Evolutionary conservation across 257 asterid species (phyloP).

Genomic region (Solanum pennellii): DNA sequence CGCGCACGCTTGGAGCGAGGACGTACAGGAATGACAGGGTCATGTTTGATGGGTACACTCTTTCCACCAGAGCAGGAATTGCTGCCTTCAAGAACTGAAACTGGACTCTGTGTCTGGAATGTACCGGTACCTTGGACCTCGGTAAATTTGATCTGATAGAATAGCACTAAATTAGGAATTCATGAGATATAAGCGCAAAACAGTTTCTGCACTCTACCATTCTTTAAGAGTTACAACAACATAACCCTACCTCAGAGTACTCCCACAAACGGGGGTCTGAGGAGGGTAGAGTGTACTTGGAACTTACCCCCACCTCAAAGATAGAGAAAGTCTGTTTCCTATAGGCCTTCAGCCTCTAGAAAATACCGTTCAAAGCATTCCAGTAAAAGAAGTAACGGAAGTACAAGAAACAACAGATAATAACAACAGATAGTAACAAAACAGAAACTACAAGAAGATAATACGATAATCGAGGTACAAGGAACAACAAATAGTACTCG

Average conservation of each 20-base stretch:
- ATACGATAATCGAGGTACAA: not conserved
- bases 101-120: conserved; percentile 60
- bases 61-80: conserved; percentile 36
- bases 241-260: not conserved
- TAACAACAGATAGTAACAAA: not conserved
- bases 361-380: not conserved
- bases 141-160: conserved; percentile 5
- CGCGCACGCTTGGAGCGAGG: conserved; percentile 58
- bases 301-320: not conserved
- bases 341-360: not conserved
- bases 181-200: not conserved
- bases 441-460: not conserved
- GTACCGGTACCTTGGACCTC: conserved; percentile 20
- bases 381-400: not conserved
- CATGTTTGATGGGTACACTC: conserved; percentile 21
- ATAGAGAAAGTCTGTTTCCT: not conserved
- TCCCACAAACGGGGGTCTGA: not conserved
- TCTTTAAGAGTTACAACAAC: not conserved
- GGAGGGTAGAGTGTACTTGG: not conserved
- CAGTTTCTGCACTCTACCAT: conserved; percentile 5
- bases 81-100: conserved; percentile 62
- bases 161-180: not conserved
- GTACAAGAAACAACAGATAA: not conserved
- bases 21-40: conserved; percentile 27
- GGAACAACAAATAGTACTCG: not conserved